Evolutionary conservation across 108 stramenopile genomes (phyloP).

Genomic region (Discostella pseudostelligera): DNA sequence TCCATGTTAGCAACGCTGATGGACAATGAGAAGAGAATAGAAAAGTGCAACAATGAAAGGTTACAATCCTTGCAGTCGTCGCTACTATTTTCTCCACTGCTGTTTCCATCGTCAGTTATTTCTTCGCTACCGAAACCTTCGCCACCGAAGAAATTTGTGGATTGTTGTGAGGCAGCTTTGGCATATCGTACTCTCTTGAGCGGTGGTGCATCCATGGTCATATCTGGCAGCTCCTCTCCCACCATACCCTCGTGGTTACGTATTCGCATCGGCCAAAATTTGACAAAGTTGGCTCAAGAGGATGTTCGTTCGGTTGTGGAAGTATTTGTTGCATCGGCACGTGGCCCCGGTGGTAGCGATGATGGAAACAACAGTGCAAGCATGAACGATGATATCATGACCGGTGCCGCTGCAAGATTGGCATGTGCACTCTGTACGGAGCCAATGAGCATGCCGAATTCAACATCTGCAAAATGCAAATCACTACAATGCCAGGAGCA

Average conservation of each 20-base stretch:
- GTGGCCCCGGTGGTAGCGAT: conserved; percentile 18
- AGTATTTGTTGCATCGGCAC: conserved; percentile 66
- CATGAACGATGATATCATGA: conserved; percentile 35
- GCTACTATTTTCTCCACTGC: conserved; percentile 23
- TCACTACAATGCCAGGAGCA: conserved; percentile 14
- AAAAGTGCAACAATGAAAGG: conserved; percentile 12
- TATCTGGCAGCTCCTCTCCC: neutral
- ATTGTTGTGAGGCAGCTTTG: conserved; percentile 46
- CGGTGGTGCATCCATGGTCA: conserved; percentile 36
- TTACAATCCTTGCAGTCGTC: conserved; percentile 20
- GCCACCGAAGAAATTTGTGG: conserved; percentile 6
- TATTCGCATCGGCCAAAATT: conserved; percentile 48
- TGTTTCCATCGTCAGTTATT: conserved; percentile 11
- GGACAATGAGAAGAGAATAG: neutral
- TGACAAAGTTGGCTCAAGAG: conserved; percentile 57
- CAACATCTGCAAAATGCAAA: neutral
- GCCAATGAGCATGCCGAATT: conserved; percentile 17
- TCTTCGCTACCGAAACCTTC: neutral
- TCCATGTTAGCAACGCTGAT: neutral
- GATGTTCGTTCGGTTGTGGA: conserved; percentile 66
- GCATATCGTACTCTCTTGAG: conserved; percentile 36
- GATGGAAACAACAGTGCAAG: neutral
- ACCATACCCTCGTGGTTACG: conserved; percentile 63
- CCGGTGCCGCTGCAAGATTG: conserved; percentile 62
- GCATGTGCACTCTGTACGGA: conserved; percentile 51